phyloP scores from a whole-genome alignment of 1,284 basidiomycete species.

The Stygiomarasmius scandens region DNA sequence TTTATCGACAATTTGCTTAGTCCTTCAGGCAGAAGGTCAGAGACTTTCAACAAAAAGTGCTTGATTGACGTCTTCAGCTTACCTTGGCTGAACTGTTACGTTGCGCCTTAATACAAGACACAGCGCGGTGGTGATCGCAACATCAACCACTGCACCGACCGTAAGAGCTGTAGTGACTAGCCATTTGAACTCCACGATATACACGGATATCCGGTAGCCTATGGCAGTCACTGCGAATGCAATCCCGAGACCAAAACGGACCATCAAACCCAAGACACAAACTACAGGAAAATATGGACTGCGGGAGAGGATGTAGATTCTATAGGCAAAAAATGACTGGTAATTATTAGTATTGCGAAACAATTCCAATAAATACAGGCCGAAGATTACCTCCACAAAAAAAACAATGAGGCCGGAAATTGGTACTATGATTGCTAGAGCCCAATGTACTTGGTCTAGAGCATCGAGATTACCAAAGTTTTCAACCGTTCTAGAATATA shows the following conservation, averaged over 20 bases:
- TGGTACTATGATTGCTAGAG: neutral
- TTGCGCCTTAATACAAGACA: neutral
- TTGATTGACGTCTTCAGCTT: too few relatives aligned
- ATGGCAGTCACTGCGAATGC: neutral
- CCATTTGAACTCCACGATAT: neutral
- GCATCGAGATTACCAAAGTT: neutral
- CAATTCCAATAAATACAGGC: neutral
- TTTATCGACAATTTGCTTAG: neutral
- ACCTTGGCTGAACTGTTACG: neutral
- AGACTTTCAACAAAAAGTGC: neutral
- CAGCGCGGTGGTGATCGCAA: neutral
- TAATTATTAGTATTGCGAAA: neutral
- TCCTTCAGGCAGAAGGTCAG: neutral
- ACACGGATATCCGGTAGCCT: neutral
- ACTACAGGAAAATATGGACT: neutral
- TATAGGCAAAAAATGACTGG: neutral
- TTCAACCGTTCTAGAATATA: neutral
- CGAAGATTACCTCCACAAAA: neutral
- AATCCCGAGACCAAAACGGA: neutral
- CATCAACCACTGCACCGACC: neutral
- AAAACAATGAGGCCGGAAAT: neutral
- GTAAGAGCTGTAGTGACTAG: neutral
- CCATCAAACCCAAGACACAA: neutral
- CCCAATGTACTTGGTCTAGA: neutral
- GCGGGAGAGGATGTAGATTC: neutral